phyloP scores from a whole-genome alignment of 805 yeast species.

The Vanderwaltozyma polyspora region DNA sequence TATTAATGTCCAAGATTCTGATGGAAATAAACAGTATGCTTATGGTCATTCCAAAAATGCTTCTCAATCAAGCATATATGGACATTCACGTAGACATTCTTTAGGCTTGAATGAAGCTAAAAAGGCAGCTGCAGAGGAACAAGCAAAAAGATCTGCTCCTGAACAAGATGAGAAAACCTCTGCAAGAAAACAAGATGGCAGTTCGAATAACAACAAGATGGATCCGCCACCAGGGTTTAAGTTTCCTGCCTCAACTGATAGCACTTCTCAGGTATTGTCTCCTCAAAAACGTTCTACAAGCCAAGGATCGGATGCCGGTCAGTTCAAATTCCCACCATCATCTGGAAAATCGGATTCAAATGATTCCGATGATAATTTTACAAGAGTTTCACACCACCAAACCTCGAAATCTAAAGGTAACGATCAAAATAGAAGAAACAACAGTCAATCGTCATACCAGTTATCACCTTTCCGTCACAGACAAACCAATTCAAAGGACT shows the following conservation, averaged over 20 bases:
- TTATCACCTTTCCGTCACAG: conserved; percentile 28
- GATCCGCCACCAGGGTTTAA: conserved; percentile 8
- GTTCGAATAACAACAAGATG: not conserved
- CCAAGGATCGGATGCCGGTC: too few relatives aligned
- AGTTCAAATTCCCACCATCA: conserved; percentile 28
- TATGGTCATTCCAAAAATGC: conserved; percentile 38
- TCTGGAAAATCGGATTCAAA: conserved; percentile 1
- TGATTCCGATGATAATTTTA: conserved; percentile 20
- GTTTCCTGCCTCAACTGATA: conserved; percentile 19
- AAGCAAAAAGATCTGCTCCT: conserved; percentile 46
- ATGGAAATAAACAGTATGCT: conserved; percentile 2
- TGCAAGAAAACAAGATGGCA: not conserved
- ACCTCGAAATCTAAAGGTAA: not conserved
- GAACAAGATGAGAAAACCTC: conserved; percentile 10
- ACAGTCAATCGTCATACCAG: conserved; percentile 7
- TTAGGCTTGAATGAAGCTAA: conserved; percentile 87
- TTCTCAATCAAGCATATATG: conserved; percentile 37
- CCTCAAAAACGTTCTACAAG: not conserved
- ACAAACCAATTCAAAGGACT: conserved; percentile 19
- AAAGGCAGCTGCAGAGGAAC: conserved; percentile 89
- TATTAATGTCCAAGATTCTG: not conserved
- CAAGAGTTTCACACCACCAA: conserved; percentile 17
- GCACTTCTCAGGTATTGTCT: not conserved
- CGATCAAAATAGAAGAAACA: not conserved
- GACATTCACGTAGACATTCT: conserved; percentile 87